Evolutionary conservation across 2,329 filamentous ascomycete genomes (phyloP), one percentile per base, ranked within the genome.

Genomic region (Claviceps capensis): DNA sequence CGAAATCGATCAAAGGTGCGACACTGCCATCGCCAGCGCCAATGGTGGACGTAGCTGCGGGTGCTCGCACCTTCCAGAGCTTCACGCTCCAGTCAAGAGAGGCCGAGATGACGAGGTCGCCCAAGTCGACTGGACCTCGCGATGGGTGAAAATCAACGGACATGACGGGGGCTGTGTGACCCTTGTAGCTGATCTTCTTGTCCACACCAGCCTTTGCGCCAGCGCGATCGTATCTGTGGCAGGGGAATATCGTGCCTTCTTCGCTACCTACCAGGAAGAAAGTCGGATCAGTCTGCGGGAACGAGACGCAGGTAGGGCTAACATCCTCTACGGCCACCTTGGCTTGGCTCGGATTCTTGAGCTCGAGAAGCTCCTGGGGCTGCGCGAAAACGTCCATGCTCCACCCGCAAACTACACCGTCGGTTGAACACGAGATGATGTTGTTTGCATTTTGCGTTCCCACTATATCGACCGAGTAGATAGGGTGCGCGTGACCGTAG

Each of bases 391-490:
- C 97, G 67, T 98, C 94, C 57, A 96, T 88, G 52, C 87, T 90
- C 93, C 93, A 98, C 47, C 90, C 88, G 67, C 93, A 98, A 43
- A 97, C 88, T 9, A 95, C 88, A 51, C 93, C 93, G 63, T 98
- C 93, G 0, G 93, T 98, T 1, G 89, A 96, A 65, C 88, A 91
- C 37, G 90, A 96, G 60, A 98, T 86, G 65, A 98, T 95, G 67
- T 97, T 98, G 72, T 96, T 95, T 54, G 93, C 93, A 66, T 98
- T 98, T 64, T 97, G 93, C 0, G 94, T 98, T 57, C 93, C 93
- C 48, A 98, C 88, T 52, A 98, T 94, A 56, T 93, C 87, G 53
- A 98, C 82, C 41, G 86, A 89, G 72, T 98, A 98, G 57, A 98
- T 86, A 0, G 93, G 93, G 63, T 98, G 93, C 7, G 93, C 95